Conservation (phyloP, 176 grass and related monocot species). For the Oryza australiensis region DNA sequence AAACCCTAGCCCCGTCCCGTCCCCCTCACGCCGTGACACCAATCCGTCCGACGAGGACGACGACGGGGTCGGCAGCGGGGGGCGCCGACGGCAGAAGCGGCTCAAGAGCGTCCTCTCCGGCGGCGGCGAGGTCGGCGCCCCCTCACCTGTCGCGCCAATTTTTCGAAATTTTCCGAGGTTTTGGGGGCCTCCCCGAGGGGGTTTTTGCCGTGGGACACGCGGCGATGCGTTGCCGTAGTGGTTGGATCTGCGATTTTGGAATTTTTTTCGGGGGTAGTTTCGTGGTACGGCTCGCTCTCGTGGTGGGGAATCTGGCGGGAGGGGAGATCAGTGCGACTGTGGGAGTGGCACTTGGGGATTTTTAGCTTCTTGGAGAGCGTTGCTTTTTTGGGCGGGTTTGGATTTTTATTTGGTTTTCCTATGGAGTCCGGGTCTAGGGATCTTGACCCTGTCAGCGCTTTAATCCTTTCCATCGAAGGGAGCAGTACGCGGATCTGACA, state of each 20-base stretch:
- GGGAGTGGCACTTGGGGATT: constrained; percentile 40
- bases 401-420: constrained; percentile 37
- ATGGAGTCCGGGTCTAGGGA: constrained; percentile 46
- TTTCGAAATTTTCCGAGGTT: constrained; percentile 24
- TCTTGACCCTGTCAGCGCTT: constrained; percentile 59
- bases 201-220: constrained; percentile 47
- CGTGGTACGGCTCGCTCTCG: constrained; percentile 27
- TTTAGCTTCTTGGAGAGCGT: constrained; percentile 39
- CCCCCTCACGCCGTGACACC: constrained; percentile 24
- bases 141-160: constrained; percentile 21
- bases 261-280: constrained; percentile 32
- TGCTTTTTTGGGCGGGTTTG: constrained; percentile 51
- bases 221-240: constrained; percentile 38
- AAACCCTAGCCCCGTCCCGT: constrained; percentile 37
- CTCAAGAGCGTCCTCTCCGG: constrained; percentile 61
- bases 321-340: constrained; percentile 38
- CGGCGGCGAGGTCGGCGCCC: constrained; percentile 34
- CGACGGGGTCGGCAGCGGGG: constrained; percentile 29
- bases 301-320: constrained; percentile 42
- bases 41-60: constrained; percentile 43
- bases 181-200: neutral
- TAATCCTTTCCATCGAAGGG: constrained; percentile 57
- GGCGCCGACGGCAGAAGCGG: constrained; percentile 47
- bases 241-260: constrained; percentile 51
- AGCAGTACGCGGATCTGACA: constrained; percentile 55